Conservation (phyloP, 129 eudicot genomes). For the Heracleum sosnowskyi region DNA sequence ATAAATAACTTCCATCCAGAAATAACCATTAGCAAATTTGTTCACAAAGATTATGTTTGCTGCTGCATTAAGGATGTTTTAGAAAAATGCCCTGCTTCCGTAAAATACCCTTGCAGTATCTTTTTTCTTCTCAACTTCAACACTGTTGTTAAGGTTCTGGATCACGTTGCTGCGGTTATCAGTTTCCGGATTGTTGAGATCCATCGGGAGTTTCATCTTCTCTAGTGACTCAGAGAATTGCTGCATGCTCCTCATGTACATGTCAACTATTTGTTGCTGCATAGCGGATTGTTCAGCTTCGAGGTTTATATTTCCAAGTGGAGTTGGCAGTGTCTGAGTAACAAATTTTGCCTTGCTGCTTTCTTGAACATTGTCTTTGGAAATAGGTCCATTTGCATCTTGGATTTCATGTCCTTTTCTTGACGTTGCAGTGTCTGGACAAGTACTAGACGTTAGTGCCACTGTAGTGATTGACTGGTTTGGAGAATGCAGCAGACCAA, state of each 20-base stretch:
- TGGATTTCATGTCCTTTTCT: constrained; percentile 14
- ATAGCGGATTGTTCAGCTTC: constrained; percentile 58
- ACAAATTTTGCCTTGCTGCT: constrained; percentile 5
- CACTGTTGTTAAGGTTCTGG: constrained; percentile 20
- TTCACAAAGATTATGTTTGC: not conserved
- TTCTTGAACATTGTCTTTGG: constrained; percentile 19
- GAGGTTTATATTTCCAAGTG: constrained; percentile 16
- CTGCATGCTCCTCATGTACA: constrained; percentile 94
- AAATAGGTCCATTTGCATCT: constrained; percentile 15
- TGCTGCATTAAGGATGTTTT: not conserved
- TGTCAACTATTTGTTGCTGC: constrained; percentile 83
- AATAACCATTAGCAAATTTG: not conserved
- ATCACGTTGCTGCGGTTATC: constrained; percentile 27
- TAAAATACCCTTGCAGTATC: constrained; percentile 67
- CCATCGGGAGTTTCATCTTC: constrained; percentile 87
- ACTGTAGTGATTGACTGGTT: constrained; percentile 7
- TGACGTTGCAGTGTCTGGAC: constrained; percentile 26
- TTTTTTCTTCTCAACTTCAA: constrained; percentile 42
- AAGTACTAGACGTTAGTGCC: constrained; percentile 1
- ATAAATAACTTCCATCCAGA: not conserved
- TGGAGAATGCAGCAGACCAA: constrained; percentile 18
- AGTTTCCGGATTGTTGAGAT: constrained; percentile 34
- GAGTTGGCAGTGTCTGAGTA: constrained; percentile 10
- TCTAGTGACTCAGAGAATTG: constrained; percentile 76
- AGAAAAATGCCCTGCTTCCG: constrained; percentile 89